A percentile compares a stretch with the other conserved stretches of the same genome.
These are phyloP conservation scores for Aureobasidium sp. DNA, from an alignment of 2,329 filamentous ascomycete genomes.

Conservation along the genomic window DNA sequence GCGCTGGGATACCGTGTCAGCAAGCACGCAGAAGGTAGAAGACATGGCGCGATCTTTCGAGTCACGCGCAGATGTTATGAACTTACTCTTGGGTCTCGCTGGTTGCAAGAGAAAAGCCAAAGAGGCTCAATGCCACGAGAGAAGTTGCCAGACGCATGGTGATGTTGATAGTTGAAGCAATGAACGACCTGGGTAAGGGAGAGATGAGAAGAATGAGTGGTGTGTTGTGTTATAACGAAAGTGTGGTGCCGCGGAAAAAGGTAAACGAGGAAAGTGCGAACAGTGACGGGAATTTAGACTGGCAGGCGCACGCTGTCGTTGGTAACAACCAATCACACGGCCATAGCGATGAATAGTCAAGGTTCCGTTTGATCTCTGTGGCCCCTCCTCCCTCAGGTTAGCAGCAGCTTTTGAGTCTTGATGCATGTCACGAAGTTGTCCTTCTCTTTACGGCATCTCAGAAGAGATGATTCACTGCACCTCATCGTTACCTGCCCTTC, in stretches of 20 bases:
- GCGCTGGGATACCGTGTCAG: neutral
- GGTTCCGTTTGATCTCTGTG: neutral
- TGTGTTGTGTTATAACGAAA: neutral
- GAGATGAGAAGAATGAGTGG: neutral
- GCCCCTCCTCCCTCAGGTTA: neutral
- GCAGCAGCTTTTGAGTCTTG: neutral
- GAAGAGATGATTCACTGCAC: neutral
- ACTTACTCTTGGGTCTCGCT: neutral
- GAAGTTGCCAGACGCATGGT: neutral
- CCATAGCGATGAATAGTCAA: neutral
- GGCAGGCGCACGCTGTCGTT: neutral
- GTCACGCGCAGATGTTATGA: neutral
- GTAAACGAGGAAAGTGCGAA: conserved; percentile 8
- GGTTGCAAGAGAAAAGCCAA: neutral
- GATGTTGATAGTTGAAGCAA: neutral
- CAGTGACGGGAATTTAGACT: neutral
- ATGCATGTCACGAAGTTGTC: neutral
- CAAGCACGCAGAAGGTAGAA: neutral
- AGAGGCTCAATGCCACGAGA: neutral
- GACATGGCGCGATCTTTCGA: neutral
- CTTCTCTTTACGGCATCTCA: neutral
- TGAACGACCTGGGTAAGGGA: conserved; percentile 1
- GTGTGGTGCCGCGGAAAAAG: neutral
- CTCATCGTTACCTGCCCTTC: neutral
- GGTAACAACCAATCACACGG: neutral